Conservation (phyloP, 768 basidiomycete genomes). For the Mycena vitilis region DNA sequence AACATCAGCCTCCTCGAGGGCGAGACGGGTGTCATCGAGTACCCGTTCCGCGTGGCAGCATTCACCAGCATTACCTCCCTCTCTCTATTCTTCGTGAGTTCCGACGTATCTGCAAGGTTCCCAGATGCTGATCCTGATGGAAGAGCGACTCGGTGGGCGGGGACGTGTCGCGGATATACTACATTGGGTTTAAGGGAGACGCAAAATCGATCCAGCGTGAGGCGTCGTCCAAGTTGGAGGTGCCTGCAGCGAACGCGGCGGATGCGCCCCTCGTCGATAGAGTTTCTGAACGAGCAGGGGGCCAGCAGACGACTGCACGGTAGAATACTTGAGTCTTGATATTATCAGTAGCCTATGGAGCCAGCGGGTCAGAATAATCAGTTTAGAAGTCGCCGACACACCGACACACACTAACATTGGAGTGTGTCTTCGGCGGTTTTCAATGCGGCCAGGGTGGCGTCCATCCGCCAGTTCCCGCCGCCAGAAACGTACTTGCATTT, state of each 20-base stretch:
- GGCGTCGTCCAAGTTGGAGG: constrained; percentile 70
- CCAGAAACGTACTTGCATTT: constrained; percentile 27
- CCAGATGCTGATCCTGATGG: constrained; percentile 14
- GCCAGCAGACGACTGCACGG: constrained; percentile 73
- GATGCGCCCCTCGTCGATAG: constrained; percentile 77
- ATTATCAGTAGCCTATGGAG: background rate
- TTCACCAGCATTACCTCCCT: constrained; percentile 81
- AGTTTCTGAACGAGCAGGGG: constrained; percentile 65
- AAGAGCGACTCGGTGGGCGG: constrained; percentile 78
- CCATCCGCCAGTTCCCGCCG: constrained; percentile 29
- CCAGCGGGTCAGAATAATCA: background rate
- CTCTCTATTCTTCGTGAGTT: constrained; percentile 84
- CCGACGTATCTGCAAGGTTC: constrained; percentile 3
- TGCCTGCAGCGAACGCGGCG: constrained; percentile 84
- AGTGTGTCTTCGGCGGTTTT: constrained; percentile 13
- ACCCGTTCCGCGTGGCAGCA: constrained; percentile 80
- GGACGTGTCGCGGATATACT: constrained; percentile 76
- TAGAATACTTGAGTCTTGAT: constrained; percentile 35
- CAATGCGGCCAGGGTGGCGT: constrained; percentile 22
- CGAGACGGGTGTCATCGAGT: constrained; percentile 76
- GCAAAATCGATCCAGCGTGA: constrained; percentile 65
- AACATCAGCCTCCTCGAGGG: constrained; percentile 79
- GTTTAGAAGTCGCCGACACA: background rate
- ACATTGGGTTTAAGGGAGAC: constrained; percentile 87
- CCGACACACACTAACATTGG: constrained; percentile 5